Conservation (phyloP, 2,329 filamentous ascomycete species). For the Fusarium sp. region DNA sequence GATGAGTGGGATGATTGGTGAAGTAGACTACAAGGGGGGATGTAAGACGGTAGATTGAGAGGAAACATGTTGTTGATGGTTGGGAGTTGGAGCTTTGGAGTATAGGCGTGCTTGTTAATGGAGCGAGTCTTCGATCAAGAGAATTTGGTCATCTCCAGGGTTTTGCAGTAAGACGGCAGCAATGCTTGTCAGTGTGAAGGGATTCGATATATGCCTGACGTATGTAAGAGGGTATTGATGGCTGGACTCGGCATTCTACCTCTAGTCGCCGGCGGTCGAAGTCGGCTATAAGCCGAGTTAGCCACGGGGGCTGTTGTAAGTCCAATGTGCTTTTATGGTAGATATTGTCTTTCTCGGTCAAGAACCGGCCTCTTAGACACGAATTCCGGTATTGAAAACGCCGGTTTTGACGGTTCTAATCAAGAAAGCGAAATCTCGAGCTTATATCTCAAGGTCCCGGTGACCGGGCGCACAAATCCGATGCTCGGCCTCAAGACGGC, state of each 20-base stretch:
- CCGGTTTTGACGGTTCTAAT: background rate
- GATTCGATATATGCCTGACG: background rate
- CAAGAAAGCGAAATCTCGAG: background rate
- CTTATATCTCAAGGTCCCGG: background rate
- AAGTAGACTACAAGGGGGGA: conserved; percentile 5
- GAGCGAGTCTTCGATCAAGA: conserved; percentile 27
- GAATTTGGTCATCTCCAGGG: conserved; percentile 12
- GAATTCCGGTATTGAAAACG: background rate
- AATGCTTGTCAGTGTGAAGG: conserved; percentile 12
- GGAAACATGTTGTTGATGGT: conserved; percentile 28
- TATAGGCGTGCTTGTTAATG: conserved; percentile 44
- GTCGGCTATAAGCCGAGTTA: conserved; percentile 3
- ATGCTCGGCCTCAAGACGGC: conserved; percentile 18
- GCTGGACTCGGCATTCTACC: conserved; percentile 33
- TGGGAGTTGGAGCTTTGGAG: conserved; percentile 46
- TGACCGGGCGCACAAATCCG: conserved; percentile 5
- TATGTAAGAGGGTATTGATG: conserved; percentile 23
- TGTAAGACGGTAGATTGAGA: conserved; percentile 11
- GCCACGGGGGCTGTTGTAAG: background rate
- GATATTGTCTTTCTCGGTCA: background rate
- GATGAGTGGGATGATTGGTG: conserved; percentile 77
- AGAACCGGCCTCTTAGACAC: background rate
- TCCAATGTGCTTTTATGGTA: background rate
- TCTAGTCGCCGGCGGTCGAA: conserved; percentile 26
- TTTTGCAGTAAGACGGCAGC: conserved; percentile 20